Percentiles rank a stretch among this genome's conserved stretches.
phyloP scores from a whole-genome alignment of 2,329 filamentous ascomycete species.

The Claviceps fusiformis region DNA sequence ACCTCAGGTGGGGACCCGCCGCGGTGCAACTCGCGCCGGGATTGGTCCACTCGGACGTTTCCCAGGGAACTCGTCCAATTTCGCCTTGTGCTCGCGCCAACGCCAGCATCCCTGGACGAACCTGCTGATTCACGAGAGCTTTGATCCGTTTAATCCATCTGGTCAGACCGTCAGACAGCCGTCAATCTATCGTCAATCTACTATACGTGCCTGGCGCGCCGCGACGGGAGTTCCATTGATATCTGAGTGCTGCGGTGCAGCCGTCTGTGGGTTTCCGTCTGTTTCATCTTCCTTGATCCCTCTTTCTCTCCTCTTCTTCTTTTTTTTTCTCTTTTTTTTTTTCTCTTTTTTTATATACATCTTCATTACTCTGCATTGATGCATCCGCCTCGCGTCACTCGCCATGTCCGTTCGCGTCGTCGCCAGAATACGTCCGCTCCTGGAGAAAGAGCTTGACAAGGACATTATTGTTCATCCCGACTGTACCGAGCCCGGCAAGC shows the following conservation, averaged over 20 bases:
- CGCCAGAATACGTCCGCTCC: conserved; percentile 76
- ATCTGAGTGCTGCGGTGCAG: neutral
- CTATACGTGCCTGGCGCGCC: neutral
- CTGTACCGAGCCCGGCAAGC: conserved; percentile 44
- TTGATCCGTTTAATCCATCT: neutral
- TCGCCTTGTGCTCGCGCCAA: neutral
- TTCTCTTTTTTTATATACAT: neutral
- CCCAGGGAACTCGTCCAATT: conserved; percentile 3
- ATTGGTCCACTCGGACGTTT: conserved; percentile 1
- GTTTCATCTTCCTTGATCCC: too few relatives aligned
- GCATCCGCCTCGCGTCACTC: conserved; percentile 5
- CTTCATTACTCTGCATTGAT: conserved; percentile 7
- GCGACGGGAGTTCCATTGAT: neutral
- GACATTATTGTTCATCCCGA: conserved; percentile 71
- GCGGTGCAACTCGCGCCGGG: neutral
- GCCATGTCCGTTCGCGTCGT: conserved; percentile 68
- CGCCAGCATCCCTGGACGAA: neutral
- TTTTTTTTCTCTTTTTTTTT: neutral
- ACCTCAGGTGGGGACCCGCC: neutral
- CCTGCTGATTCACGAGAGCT: neutral
- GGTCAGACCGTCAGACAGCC: neutral
- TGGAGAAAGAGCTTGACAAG: conserved; percentile 72
- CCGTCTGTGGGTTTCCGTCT: neutral
- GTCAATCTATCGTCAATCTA: neutral
- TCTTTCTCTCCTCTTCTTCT: too few relatives aligned